These are phyloP conservation scores for Neofusicoccum parvum DNA, from an alignment of 2,329 filamentous ascomycete species.

Conservation along the genomic window DNA sequence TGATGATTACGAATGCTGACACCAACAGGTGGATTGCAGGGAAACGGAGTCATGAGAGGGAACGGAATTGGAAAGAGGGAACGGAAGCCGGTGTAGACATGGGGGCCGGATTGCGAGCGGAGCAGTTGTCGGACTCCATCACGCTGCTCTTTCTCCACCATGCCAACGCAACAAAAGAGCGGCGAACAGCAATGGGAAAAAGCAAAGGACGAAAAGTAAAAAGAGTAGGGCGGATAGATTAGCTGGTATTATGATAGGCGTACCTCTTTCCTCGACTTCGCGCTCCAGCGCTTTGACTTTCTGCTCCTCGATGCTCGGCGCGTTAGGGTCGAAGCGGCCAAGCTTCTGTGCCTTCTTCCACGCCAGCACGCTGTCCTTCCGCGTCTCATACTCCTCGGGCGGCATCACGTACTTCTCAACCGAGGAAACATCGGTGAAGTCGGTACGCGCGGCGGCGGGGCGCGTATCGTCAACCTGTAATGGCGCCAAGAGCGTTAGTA, in stretches of 20 bases:
- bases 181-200: background rate
- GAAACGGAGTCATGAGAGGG: background rate
- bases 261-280: slow-evolving; percentile 69
- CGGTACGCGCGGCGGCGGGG: slow-evolving; percentile 71
- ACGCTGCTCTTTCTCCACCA: background rate
- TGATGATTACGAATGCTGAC: slow-evolving; percentile 1
- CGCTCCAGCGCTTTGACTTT: slow-evolving; percentile 68
- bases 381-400: slow-evolving; percentile 80
- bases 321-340: slow-evolving; percentile 91
- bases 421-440: slow-evolving; percentile 77
- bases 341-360: slow-evolving; percentile 96
- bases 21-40: too few relatives aligned
- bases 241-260: background rate
- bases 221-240: background rate
- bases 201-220: background rate
- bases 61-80: background rate
- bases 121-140: background rate
- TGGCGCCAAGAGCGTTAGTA: slow-evolving; percentile 1
- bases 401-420: slow-evolving; percentile 92
- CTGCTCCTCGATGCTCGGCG: slow-evolving; percentile 71
- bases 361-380: slow-evolving; percentile 83
- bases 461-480: slow-evolving; percentile 76
- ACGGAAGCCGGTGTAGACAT: background rate
- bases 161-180: background rate
- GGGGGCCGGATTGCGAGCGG: background rate